A percentile compares a stretch with the other conserved stretches of the same genome.
Evolutionary conservation across 306 rosid species (phyloP).

Genomic region (Prunus persica): Prunus_persica_NCBIv2 NC_034012.1:5191501-5192000

Average conservation of each 20-base stretch:
- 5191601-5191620: constrained; percentile 23
- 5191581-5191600: constrained; percentile 18
- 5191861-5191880: constrained; percentile 23
- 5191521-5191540: neutral
- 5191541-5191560: neutral
- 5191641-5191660: constrained; percentile 20
- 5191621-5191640: constrained; percentile 20
- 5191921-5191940: constrained; percentile 20
- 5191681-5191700: constrained; percentile 18
- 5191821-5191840: constrained; percentile 20
- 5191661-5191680: constrained; percentile 23
- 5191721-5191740: constrained; percentile 14
- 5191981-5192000: constrained; percentile 23
- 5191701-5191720: constrained; percentile 19
- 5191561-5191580: neutral
- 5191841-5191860: constrained; percentile 16
- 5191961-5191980: constrained; percentile 27
- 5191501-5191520: no score
- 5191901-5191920: constrained; percentile 25
- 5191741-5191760: constrained; percentile 22
- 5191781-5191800: constrained; percentile 17
- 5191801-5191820: constrained; percentile 27
- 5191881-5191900: constrained; percentile 27
- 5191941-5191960: constrained; percentile 23
- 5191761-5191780: constrained; percentile 20